Evolutionary conservation across 163 green algal species (phyloP).

Genomic region (Trebouxia gelatinosa): DNA sequence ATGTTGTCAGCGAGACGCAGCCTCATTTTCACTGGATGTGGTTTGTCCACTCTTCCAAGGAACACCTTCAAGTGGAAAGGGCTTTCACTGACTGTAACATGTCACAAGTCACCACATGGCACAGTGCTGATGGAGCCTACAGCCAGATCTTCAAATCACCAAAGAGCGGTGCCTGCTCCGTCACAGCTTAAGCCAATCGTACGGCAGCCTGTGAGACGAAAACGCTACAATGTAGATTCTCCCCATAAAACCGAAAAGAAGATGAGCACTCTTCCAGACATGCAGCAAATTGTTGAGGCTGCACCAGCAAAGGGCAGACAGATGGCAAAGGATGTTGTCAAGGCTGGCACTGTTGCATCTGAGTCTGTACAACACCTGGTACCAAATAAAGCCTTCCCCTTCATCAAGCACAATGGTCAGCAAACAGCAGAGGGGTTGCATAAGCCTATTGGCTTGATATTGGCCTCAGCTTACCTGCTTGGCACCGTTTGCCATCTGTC

Average conservation of each 20-base stretch:
- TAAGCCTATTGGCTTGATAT: constrained; percentile 47
- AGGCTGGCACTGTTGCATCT: neutral
- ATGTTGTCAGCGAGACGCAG: no score
- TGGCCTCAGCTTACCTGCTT: constrained; percentile 54
- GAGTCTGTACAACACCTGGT: neutral
- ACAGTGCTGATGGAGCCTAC: neutral
- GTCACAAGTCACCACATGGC: neutral
- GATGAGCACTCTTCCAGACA: neutral
- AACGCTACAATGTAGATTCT: neutral
- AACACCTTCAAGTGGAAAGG: no score
- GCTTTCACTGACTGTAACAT: no score
- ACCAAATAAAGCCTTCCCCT: constrained; percentile 21
- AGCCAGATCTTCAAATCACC: no score
- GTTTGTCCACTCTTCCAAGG: no score
- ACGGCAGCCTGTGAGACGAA: neutral
- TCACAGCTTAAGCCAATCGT: no score
- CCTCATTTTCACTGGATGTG: no score
- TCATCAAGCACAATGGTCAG: neutral
- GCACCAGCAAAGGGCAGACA: no score
- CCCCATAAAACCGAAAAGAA: neutral
- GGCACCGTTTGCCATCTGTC: constrained; percentile 44
- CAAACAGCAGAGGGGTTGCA: constrained; percentile 37
- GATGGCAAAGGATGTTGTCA: no score
- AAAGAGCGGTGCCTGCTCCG: no score
- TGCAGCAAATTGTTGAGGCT: neutral